Evolutionary conservation across 2,329 filamentous ascomycete genomes (phyloP).

Genomic region (Colletotrichum ledebouriae): DNA sequence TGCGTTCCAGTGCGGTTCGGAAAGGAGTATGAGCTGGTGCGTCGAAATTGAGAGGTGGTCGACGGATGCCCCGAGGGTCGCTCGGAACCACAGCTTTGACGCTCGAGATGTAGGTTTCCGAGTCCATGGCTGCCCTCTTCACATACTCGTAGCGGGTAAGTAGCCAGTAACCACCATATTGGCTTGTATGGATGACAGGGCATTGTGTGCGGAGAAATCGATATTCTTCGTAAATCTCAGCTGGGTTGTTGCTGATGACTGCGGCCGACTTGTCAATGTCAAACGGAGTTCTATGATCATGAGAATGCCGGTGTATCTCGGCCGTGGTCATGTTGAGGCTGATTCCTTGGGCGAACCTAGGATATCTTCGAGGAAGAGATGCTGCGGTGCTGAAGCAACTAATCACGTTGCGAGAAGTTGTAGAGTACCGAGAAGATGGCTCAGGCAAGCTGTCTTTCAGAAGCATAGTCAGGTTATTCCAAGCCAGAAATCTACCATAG

Average conservation of each 20-base stretch:
- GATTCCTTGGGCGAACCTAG: too few relatives aligned
- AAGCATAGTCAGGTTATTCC: background rate
- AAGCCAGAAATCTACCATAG: background rate
- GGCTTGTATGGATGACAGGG: constrained; percentile 42
- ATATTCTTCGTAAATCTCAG: constrained; percentile 43
- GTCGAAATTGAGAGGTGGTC: constrained; percentile 45
- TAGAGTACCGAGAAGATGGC: too few relatives aligned
- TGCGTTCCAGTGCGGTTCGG: constrained; percentile 44
- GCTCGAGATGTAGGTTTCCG: constrained; percentile 41
- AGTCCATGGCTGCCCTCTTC: constrained; percentile 43
- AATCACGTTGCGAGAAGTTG: too few relatives aligned
- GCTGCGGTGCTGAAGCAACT: too few relatives aligned
- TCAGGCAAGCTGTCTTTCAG: background rate
- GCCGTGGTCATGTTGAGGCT: background rate
- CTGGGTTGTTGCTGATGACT: constrained; percentile 43
- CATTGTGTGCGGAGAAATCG: constrained; percentile 41
- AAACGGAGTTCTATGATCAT: background rate
- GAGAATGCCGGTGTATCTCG: background rate
- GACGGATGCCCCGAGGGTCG: constrained; percentile 41
- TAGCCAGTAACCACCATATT: constrained; percentile 45
- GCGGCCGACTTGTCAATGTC: constrained; percentile 42
- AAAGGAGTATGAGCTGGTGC: constrained; percentile 44
- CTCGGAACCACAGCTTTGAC: constrained; percentile 43
- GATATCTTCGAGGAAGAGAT: too few relatives aligned
- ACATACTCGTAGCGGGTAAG: constrained; percentile 45